These are phyloP conservation scores for Draba incana DNA, from an alignment of 345 rosid species.

Conservation along the genomic window DNA sequence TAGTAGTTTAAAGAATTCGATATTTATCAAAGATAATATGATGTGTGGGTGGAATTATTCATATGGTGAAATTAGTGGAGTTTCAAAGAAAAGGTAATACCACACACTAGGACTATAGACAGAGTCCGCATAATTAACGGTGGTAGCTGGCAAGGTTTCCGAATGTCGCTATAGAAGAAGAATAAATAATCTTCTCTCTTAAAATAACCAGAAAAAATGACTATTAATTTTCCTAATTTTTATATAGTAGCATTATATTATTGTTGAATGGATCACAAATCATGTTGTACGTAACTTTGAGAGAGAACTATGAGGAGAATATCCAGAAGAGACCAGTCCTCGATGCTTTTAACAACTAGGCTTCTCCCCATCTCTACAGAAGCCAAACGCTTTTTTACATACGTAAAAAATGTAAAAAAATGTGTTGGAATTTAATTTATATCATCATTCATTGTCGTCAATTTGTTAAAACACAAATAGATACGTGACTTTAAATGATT, in stretches of 20 bases:
- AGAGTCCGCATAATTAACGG: slow-evolving; percentile 17
- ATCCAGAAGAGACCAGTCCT: slow-evolving; percentile 18
- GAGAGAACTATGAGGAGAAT: slow-evolving; percentile 19
- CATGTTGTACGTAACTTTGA: slow-evolving; percentile 14
- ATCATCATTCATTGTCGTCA: too few species aligned
- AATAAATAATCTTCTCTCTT: slow-evolving; percentile 43
- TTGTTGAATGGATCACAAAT: slow-evolving; percentile 14
- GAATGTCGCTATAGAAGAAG: slow-evolving; percentile 26
- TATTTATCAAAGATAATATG: slow-evolving; percentile 14
- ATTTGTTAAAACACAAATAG: background rate
- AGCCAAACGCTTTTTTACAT: slow-evolving; percentile 7
- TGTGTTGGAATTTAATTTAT: background rate
- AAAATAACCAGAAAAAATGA: slow-evolving; percentile 8
- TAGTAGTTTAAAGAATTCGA: background rate
- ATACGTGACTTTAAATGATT: background rate
- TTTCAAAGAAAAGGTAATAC: slow-evolving; percentile 2
- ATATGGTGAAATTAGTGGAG: slow-evolving; percentile 23
- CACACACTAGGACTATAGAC: slow-evolving; percentile 5
- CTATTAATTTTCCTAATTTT: slow-evolving; percentile 12
- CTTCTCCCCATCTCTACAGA: background rate
- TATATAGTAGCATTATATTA: slow-evolving; percentile 13
- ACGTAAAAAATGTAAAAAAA: background rate
- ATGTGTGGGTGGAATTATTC: slow-evolving; percentile 3
- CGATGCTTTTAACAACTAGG: slow-evolving; percentile 30
- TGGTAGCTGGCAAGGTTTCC: slow-evolving; percentile 18